Evolutionary conservation across 768 basidiomycete species (phyloP).

Genomic region (Podaxis sp.): DNA sequence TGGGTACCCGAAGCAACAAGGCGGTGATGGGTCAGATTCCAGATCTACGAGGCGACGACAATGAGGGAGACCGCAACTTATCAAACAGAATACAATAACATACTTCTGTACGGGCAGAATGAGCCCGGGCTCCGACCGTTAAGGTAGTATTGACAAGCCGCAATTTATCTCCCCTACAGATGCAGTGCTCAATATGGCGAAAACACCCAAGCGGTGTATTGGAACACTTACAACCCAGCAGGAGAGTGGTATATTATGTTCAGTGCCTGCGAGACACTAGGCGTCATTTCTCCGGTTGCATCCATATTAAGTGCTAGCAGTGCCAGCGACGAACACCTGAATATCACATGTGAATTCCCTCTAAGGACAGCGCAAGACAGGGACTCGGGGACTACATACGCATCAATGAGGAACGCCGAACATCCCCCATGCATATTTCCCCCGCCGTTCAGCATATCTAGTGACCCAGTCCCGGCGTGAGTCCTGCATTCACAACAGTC

Average conservation of each 20-base stretch:
- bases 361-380: not conserved
- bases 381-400: conserved; percentile 30
- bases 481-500: not conserved
- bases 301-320: conserved; percentile 33
- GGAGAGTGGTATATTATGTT: conserved; percentile 57
- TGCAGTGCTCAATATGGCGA: not conserved
- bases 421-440: conserved; percentile 57
- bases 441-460: conserved; percentile 54
- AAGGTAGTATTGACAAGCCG: conserved; percentile 53
- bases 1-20: conserved; percentile 55
- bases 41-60: conserved; percentile 39
- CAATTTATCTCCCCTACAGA: conserved; percentile 45
- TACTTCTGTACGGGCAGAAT: conserved; percentile 52
- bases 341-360: not conserved
- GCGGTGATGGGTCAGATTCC: conserved; percentile 51
- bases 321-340: conserved; percentile 51
- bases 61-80: not conserved
- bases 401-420: conserved; percentile 51
- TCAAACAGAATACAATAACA: not conserved
- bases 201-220: not conserved
- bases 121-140: conserved; percentile 42
- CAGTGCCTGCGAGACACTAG: conserved; percentile 49
- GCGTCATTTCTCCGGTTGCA: conserved; percentile 21
- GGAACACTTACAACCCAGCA: conserved; percentile 41
- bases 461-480: not conserved